Percentiles rank a stretch among this genome's conserved stretches.
These are phyloP conservation scores for Biscogniauxia mediterranea DNA, from an alignment of 2,329 filamentous ascomycete species.

Conservation along the genomic window DNA sequence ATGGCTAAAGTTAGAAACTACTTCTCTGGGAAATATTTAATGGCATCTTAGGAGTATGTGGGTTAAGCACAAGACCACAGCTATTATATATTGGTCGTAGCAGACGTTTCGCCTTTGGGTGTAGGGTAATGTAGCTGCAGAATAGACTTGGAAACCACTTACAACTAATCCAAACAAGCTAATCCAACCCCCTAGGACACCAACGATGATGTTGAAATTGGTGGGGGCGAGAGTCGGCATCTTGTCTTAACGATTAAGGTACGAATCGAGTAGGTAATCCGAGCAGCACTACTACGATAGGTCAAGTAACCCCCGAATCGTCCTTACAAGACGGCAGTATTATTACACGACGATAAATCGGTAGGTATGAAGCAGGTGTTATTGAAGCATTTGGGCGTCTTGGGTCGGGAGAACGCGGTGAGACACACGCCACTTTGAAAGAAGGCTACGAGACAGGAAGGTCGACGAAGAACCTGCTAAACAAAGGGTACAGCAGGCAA, in stretches of 20 bases:
- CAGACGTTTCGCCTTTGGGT: too few species aligned
- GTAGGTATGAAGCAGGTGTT: constrained; percentile 35
- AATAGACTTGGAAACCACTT: too few species aligned
- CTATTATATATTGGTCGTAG: too few species aligned
- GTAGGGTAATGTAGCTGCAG: too few species aligned
- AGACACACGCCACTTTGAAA: constrained; percentile 23
- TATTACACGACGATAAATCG: constrained; percentile 30
- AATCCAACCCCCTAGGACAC: constrained; percentile 81
- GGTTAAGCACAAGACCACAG: too few species aligned
- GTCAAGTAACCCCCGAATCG: constrained; percentile 39
- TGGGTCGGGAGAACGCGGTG: constrained; percentile 1
- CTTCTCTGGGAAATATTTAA: too few species aligned
- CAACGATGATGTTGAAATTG: constrained; percentile 83
- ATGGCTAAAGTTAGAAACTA: too few species aligned
- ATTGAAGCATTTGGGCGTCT: constrained; percentile 42
- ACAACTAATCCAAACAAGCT: constrained; percentile 80
- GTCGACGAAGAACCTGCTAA: neutral
- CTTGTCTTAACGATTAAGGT: constrained; percentile 12
- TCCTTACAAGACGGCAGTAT: constrained; percentile 36
- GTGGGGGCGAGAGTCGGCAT: constrained; percentile 57
- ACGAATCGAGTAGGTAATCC: neutral
- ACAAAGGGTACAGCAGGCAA: neutral
- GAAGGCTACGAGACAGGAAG: neutral
- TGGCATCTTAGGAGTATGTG: too few species aligned
- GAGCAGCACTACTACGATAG: constrained; percentile 1